Evolutionary conservation across 352 stramenopile species (phyloP), one percentile per base, ranked within the genome.

Genomic region (Aphanomyces stellatus): DNA sequence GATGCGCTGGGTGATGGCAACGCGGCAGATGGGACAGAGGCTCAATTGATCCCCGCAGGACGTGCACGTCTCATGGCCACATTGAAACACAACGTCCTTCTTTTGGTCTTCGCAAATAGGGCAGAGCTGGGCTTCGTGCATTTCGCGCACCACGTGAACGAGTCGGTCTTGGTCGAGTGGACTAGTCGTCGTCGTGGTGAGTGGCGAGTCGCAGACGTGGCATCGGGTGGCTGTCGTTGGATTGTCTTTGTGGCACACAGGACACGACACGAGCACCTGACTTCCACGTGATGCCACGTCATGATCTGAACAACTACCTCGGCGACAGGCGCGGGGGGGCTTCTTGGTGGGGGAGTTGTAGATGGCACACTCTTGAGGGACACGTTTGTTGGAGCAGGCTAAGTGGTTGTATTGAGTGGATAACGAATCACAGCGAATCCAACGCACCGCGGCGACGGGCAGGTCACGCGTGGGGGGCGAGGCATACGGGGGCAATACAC

Each of bases 51-150:
- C 51, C 0, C 74, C 72, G 42, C 86, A 92, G 13, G 69, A 65
- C 25, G 72, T 65, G 55, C 86, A 95, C 30, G 85, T 91, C 61
- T 95, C 81, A 63, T 95, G 86, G 22, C 82, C 86, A 57, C 84
- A 93, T 73, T 92, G 84, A 73, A 91, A 93, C 40, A 93, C 84
- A 34, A 73, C 84, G 70, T 94, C 75, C 64, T 94, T 94, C 31
- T 74, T 74, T 22, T 74, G 76, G 56, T 92, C 85, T 57, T 91
- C 78, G 49, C 85, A 94, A 61, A 95, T 92, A 25, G 65, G 62
- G 57, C 84, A 93, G 34, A 90, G 53, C 31, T 89, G 70, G 33
- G 76, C 70, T 49, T 92, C 81, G 59, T 91, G 80, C 51, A 94
- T 65, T 48, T 70, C 60, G 3, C 49, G 60, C 60, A 67, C 42